Percentiles rank a stretch among this genome's conserved stretches.
phyloP scores from a whole-genome alignment of 176 grass and related monocot species.

The Olyra latifolia region DNA sequence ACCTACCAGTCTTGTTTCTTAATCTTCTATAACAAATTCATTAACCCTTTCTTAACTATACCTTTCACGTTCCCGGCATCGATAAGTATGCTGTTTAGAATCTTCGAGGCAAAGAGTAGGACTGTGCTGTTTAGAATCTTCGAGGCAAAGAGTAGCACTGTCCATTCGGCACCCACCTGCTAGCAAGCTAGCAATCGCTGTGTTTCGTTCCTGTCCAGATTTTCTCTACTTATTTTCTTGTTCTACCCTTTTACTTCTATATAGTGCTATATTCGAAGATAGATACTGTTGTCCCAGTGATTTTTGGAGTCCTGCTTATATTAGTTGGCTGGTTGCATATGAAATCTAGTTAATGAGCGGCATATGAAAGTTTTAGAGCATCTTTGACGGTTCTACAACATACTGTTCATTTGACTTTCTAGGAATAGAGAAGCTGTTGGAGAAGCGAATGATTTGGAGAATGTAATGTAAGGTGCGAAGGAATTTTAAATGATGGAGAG shows the following conservation, averaged over 20 bases:
- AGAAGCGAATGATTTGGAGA: too few relatives aligned
- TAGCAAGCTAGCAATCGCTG: not conserved
- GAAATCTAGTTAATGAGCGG: too few relatives aligned
- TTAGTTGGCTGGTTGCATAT: too few relatives aligned
- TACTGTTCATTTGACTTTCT: too few relatives aligned
- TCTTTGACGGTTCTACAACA: too few relatives aligned
- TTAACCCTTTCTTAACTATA: not conserved
- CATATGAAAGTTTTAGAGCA: too few relatives aligned
- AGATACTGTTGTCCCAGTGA: not conserved
- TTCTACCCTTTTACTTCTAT: too few relatives aligned
- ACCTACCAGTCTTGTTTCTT: not conserved
- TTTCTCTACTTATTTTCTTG: not conserved
- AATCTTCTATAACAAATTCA: not conserved
- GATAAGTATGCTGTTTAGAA: conserved; percentile 26
- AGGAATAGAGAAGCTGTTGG: too few relatives aligned
- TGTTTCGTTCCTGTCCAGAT: not conserved
- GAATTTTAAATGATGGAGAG: too few relatives aligned
- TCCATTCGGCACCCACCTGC: conserved; percentile 6
- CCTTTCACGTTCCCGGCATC: not conserved
- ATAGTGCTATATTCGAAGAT: too few relatives aligned
- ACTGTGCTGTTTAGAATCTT: conserved; percentile 35
- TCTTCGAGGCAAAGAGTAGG: conserved; percentile 24
- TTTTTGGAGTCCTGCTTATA: not conserved
- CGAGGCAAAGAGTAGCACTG: conserved; percentile 12
- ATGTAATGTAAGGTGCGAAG: too few relatives aligned